Conservation (phyloP, 2,329 filamentous ascomycete genomes). For the Colletotrichum shisoi region DNA sequence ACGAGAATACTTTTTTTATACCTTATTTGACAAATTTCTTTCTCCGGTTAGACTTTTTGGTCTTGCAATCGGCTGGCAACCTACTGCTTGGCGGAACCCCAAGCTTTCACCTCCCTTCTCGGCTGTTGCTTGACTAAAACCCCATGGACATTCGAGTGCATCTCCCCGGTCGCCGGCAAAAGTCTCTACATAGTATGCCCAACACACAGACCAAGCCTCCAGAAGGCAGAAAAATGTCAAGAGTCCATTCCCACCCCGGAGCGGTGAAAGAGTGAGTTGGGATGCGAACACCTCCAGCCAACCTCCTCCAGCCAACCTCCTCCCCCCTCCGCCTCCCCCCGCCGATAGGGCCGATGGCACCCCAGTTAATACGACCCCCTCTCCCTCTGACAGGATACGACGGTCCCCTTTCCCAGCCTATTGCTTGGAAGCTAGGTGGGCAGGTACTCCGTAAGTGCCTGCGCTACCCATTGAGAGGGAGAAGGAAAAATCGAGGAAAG, state of each 20-base stretch:
- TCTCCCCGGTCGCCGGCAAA: background rate
- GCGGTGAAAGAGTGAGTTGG: constrained; percentile 22
- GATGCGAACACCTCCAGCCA: background rate
- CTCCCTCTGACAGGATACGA: background rate
- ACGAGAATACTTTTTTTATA: no score
- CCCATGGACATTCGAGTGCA: background rate
- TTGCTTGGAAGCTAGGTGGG: background rate
- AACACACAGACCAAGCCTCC: background rate
- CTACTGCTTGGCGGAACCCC: background rate
- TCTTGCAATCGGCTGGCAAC: background rate
- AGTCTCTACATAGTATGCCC: background rate
- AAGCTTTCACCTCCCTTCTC: background rate
- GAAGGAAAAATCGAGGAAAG: constrained; percentile 17
- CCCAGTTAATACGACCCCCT: constrained; percentile 35
- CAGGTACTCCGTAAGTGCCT: no score
- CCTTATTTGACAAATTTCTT: no score
- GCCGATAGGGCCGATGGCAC: constrained; percentile 37
- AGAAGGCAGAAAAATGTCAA: background rate
- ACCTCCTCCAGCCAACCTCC: no score
- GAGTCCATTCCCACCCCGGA: constrained; percentile 1
- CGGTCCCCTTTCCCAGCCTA: constrained; percentile 1
- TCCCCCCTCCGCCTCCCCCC: background rate
- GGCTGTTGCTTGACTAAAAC: background rate
- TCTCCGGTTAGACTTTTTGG: background rate
- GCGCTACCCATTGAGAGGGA: no score